Conservation (phyloP, 2,329 filamentous ascomycete species). For the Penicillium sp. region DNA sequence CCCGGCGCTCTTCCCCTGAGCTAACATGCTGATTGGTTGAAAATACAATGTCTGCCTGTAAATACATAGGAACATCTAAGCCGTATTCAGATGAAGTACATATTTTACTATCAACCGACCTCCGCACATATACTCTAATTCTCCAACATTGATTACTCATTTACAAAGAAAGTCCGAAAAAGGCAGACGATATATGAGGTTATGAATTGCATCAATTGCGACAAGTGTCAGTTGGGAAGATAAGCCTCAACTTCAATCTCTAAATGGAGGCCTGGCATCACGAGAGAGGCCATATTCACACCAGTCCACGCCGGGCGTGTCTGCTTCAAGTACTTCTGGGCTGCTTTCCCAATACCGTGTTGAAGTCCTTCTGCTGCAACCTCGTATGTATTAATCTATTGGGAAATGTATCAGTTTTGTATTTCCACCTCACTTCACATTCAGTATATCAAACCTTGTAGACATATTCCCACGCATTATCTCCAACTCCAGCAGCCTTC, state of each 20-base stretch:
- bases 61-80: neutral
- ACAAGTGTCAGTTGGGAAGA: neutral
- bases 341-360: neutral
- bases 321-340: neutral
- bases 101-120: neutral
- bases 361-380: neutral
- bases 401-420: neutral
- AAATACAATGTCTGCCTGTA: accelerated
- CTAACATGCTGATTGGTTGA: constrained; percentile 38
- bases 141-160: too few relatives aligned
- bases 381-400: neutral
- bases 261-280: too few relatives aligned
- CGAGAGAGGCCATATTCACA: neutral
- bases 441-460: neutral
- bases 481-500: neutral
- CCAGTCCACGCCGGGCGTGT: neutral
- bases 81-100: neutral
- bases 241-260: too few relatives aligned
- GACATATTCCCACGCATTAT: neutral
- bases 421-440: neutral
- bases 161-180: too few relatives aligned
- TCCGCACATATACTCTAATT: neutral
- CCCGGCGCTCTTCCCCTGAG: constrained; percentile 50
- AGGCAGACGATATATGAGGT: too few relatives aligned
- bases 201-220: neutral